Evolutionary conservation across 495 filamentous ascomycete genomes (phyloP).

Genomic region (Daldinia bambusicola): DNA sequence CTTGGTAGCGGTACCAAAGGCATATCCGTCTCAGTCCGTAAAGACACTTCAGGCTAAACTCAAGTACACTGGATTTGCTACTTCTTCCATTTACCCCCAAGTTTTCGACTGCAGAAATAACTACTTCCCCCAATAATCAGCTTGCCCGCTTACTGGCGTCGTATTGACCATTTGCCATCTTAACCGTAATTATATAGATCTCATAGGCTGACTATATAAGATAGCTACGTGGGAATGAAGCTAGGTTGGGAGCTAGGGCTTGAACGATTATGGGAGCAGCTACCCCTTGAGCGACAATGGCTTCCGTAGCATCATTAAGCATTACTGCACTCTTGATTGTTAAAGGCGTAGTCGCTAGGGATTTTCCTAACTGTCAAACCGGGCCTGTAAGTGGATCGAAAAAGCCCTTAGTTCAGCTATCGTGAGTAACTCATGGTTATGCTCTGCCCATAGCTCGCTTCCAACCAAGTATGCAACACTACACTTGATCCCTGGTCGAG

Average conservation of each 20-base stretch:
- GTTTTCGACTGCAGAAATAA: constrained; percentile 16
- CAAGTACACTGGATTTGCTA: not conserved
- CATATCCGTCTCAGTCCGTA: not conserved
- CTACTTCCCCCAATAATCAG: constrained; percentile 30
- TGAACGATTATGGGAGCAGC: not conserved
- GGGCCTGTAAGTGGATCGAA: constrained; percentile 27
- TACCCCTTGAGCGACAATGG: constrained; percentile 11
- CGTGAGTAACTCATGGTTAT: not conserved
- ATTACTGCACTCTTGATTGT: constrained; percentile 21
- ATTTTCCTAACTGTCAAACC: constrained; percentile 41
- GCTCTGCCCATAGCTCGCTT: constrained; percentile 43
- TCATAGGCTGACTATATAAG: constrained; percentile 16
- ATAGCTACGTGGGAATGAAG: constrained; percentile 9
- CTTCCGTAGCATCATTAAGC: not conserved
- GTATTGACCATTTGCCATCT: constrained; percentile 34
- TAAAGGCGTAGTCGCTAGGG: constrained; percentile 21
- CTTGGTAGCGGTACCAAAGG: not conserved
- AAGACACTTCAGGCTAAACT: constrained; percentile 34
- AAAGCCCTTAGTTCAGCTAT: not conserved
- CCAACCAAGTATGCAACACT: constrained; percentile 57
- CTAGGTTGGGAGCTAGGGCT: not conserved
- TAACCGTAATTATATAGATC: constrained; percentile 36
- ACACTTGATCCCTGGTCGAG: constrained; percentile 49
- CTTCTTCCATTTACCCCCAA: constrained; percentile 9
- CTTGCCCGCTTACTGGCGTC: constrained; percentile 28